Base-by-base conservation (phyloP, 768 basidiomycete genomes). In the Tricholoma furcatifolium region DNA sequence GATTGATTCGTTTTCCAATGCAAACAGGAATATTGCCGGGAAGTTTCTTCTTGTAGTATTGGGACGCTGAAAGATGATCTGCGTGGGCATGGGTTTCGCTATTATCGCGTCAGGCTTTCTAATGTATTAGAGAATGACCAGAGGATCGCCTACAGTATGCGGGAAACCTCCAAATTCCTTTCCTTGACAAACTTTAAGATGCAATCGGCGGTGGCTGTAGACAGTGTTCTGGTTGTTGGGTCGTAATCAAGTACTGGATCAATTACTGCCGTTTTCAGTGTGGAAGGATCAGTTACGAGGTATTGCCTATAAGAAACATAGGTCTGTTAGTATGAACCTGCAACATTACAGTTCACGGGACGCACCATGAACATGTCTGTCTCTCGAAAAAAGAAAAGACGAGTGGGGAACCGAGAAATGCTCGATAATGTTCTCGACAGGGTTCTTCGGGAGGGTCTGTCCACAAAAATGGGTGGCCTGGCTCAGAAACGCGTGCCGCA, bases 211-310 rank as follows among this genome's bases (percentile, higher is more conserved):
- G 71, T 65, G 9, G 56, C 38, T 3, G 71, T 73, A 10, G 65
- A 64, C 38, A 69, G 57, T 1, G 57, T 54, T 8, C 68, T 68
- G 0, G 66, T 67, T 9, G 64, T 57, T 6, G 62, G 62, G 12
- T 73, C 64, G 43, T 71, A 73, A 50, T 73, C 68, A 11, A 73
- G 62, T 4, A 72, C 71, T 12, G 69, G 59, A 47, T 72, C 69
- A 55, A 73, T 67, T 18, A 73, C 55, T 38, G 64, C 67, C 3
- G 67, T 79, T 24, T 81, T 75, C n/a, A 63, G 59, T 51, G 81
- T 83, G 35, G 69, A 68, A 4, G 81, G 80, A 60, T 84, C 83
- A 15, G 72, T 77, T 56, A 82, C 80, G 57, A 85, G 73, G 51
- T 80, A 80, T 64, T 84, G 82, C 52, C 52, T 53, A 15, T 43